phyloP scores from a whole-genome alignment of 495 filamentous ascomycete species.

The Aspergillus sclerotioniger region DNA sequence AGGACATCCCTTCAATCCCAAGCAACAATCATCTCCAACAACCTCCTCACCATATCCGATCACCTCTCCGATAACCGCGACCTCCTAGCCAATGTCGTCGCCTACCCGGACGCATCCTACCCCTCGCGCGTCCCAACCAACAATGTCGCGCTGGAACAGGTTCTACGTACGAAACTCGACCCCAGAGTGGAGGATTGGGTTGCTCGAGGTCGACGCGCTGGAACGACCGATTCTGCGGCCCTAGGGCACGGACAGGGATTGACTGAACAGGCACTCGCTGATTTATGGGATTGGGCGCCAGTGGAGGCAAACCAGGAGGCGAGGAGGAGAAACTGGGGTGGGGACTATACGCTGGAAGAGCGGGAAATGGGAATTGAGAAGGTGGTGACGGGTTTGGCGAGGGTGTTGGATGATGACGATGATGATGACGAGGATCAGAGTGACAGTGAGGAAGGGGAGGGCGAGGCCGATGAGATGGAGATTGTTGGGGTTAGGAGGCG shows the following conservation, averaged over 20 bases:
- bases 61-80: slow-evolving; percentile 56
- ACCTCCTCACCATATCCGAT: slow-evolving; percentile 58
- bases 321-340: slow-evolving; percentile 50
- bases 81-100: slow-evolving; percentile 59
- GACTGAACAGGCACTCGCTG: slow-evolving; percentile 37
- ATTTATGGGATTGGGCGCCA: slow-evolving; percentile 52
- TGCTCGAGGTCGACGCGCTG: slow-evolving; percentile 52
- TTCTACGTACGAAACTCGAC: slow-evolving; percentile 80
- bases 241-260: slow-evolving; percentile 33
- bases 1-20: slow-evolving; percentile 71
- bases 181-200: slow-evolving; percentile 72
- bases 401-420: slow-evolving; percentile 54
- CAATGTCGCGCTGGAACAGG: slow-evolving; percentile 49
- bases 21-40: slow-evolving; percentile 61
- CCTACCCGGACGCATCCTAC: slow-evolving; percentile 74
- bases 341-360: slow-evolving; percentile 70
- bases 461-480: slow-evolving; percentile 55
- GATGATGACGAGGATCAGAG: slow-evolving; percentile 53
- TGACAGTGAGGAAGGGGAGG: slow-evolving; percentile 46
- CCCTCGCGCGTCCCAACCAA: slow-evolving; percentile 67
- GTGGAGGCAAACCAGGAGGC: slow-evolving; percentile 51
- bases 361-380: slow-evolving; percentile 62
- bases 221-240: slow-evolving; percentile 18
- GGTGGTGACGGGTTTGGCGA: slow-evolving; percentile 66
- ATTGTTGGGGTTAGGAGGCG: slow-evolving; percentile 40